These are phyloP conservation scores for Psilocybe azurescens DNA, from an alignment of 768 basidiomycete genomes.

Conservation along the genomic window DNA sequence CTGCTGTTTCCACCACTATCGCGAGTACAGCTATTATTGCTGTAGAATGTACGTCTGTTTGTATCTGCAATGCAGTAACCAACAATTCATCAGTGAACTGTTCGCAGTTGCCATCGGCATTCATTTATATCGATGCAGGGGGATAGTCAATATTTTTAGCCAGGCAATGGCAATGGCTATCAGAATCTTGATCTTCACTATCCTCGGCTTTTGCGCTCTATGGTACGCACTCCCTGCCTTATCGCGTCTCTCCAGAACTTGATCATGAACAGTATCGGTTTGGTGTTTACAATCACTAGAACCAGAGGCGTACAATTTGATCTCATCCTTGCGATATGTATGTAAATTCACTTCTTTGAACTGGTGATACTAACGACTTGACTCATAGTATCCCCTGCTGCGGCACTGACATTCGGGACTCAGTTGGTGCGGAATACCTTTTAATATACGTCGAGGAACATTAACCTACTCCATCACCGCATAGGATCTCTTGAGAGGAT, in stretches of 20 bases:
- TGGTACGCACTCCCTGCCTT: conserved; percentile 20
- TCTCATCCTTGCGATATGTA: conserved; percentile 32
- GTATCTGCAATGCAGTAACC: not conserved
- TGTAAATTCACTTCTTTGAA: conserved; percentile 15
- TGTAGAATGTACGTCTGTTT: conserved; percentile 28
- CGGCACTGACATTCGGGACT: conserved; percentile 35
- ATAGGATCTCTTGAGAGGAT: conserved; percentile 25
- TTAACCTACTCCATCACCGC: not conserved
- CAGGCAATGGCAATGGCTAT: conserved; percentile 34
- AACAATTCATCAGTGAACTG: not conserved
- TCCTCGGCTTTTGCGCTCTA: conserved; percentile 23
- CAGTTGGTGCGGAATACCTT: conserved; percentile 24
- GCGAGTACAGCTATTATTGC: conserved; percentile 26
- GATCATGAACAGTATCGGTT: conserved; percentile 25
- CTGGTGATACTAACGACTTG: not conserved
- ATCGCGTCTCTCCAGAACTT: not conserved
- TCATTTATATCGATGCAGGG: conserved; percentile 32
- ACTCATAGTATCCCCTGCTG: conserved; percentile 29
- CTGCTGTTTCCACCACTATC: conserved; percentile 30
- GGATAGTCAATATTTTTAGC: conserved; percentile 26
- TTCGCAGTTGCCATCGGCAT: conserved; percentile 27
- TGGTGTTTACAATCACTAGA: conserved; percentile 29
- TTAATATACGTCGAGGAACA: not conserved
- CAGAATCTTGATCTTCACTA: conserved; percentile 33
- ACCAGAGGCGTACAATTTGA: conserved; percentile 33